phyloP scores from a whole-genome alignment of 169 alveolate species.

The Theileria sp. region DNA sequence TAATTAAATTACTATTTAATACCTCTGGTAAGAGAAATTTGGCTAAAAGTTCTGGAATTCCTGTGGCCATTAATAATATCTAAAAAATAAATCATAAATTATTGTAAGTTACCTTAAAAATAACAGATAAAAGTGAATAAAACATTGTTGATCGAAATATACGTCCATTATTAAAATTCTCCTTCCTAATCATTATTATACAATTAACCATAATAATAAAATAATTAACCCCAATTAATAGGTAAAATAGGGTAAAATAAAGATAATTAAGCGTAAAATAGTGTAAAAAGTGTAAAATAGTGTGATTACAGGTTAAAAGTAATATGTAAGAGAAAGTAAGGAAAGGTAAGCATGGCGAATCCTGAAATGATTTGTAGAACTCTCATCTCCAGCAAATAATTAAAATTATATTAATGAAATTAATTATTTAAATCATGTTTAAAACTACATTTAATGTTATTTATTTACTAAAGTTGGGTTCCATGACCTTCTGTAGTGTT shows the following conservation, averaged over 20 bases:
- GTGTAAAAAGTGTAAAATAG: background rate
- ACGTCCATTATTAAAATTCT: constrained; percentile 42
- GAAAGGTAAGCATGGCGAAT: constrained; percentile 36
- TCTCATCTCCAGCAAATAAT: constrained; percentile 32
- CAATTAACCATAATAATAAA: background rate
- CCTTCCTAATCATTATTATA: constrained; percentile 25
- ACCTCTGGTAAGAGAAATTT: constrained; percentile 49
- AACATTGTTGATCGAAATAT: constrained; percentile 23
- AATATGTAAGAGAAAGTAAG: constrained; percentile 47
- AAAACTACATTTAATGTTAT: too few species aligned
- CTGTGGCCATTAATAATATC: constrained; percentile 55
- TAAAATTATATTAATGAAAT: too few species aligned
- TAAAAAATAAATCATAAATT: background rate
- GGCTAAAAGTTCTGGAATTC: constrained; percentile 49
- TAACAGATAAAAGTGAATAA: constrained; percentile 39
- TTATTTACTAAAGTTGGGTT: too few species aligned
- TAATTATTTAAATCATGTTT: too few species aligned
- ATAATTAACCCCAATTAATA: too few species aligned
- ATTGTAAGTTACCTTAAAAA: constrained; percentile 24
- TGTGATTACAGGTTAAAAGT: constrained; percentile 49
- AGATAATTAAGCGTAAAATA: too few species aligned
- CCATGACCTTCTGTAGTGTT: too few species aligned
- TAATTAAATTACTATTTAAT: background rate
- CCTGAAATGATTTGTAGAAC: constrained; percentile 52
- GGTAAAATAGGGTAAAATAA: too few species aligned